Evolutionary conservation across 1,284 basidiomycete genomes (phyloP).

Genomic region (Cryptococcus sp.): DNA sequence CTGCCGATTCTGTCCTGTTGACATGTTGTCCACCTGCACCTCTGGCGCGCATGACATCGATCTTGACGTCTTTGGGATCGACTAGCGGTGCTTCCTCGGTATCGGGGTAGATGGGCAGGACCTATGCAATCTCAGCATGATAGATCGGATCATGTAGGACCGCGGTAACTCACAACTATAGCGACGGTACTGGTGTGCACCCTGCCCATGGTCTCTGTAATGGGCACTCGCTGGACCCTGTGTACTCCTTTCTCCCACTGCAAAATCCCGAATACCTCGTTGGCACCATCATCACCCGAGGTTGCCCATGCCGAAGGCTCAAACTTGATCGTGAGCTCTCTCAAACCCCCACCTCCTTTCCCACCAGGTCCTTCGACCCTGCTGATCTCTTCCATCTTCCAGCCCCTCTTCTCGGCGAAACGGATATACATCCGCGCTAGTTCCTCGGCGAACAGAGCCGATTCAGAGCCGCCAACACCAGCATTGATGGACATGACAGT

Average conservation of each 20-base stretch:
- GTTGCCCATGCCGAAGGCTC: conserved; percentile 6
- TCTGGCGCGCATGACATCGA: conserved; percentile 91
- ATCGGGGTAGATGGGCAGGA: conserved; percentile 70
- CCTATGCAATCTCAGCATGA: conserved; percentile 56
- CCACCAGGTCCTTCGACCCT: conserved; percentile 57
- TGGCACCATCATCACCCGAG: conserved; percentile 62
- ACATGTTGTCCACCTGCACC: conserved; percentile 99
- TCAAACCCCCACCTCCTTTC: conserved; percentile 64
- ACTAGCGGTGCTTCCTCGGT: conserved; percentile 62
- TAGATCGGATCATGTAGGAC: not conserved
- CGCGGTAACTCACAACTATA: conserved; percentile 64
- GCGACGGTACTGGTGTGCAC: conserved; percentile 93
- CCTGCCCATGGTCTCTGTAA: conserved; percentile 81
- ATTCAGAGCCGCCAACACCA: conserved; percentile 89
- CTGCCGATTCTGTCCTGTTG: conserved; percentile 97
- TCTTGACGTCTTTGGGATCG: conserved; percentile 79
- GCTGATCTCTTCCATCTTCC: conserved; percentile 51
- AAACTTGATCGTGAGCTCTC: conserved; percentile 71
- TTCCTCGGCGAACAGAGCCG: conserved; percentile 77
- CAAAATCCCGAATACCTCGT: conserved; percentile 74
- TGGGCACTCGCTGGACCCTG: conserved; percentile 90
- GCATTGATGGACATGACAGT: conserved; percentile 88
- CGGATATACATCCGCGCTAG: conserved; percentile 81
- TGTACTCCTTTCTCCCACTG: conserved; percentile 94
- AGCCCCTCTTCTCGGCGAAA: conserved; percentile 59